phyloP scores from a whole-genome alignment of 129 eudicot species.

The Flaveria sonorensis region DNA sequence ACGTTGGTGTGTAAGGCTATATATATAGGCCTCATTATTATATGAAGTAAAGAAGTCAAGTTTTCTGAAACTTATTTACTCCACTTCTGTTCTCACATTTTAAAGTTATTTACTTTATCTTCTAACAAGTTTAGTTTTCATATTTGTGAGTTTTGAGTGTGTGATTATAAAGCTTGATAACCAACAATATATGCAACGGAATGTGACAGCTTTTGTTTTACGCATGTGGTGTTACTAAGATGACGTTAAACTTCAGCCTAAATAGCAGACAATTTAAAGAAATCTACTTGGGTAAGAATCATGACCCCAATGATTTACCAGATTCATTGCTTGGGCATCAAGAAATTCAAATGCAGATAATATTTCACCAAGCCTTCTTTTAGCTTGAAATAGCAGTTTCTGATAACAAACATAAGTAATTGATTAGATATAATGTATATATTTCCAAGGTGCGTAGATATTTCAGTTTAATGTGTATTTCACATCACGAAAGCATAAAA shows the following conservation, averaged over 20 bases:
- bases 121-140: no score
- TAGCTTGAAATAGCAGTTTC: slow-evolving; percentile 85
- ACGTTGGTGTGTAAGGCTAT: no score
- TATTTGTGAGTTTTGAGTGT: no score
- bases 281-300: neutral
- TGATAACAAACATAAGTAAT: slow-evolving; percentile 30
- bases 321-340: slow-evolving; percentile 77
- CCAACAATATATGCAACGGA: neutral
- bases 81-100: no score
- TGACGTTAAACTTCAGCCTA: slow-evolving; percentile 10
- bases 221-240: neutral
- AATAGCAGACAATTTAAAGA: neutral
- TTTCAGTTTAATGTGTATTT: neutral
- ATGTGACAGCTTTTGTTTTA: neutral
- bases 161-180: no score
- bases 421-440: neutral
- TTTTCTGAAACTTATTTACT: no score
- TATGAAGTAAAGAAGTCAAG: no score
- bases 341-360: slow-evolving; percentile 95
- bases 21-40: no score
- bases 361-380: slow-evolving; percentile 86
- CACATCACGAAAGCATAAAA: neutral
- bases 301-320: slow-evolving; percentile 48
- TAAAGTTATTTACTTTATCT: no score
- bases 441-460: neutral